These are phyloP conservation scores for Umbelopsis vinacea DNA, from an alignment of 192 early-diverging fungal genomes.

Conservation along the genomic window DNA sequence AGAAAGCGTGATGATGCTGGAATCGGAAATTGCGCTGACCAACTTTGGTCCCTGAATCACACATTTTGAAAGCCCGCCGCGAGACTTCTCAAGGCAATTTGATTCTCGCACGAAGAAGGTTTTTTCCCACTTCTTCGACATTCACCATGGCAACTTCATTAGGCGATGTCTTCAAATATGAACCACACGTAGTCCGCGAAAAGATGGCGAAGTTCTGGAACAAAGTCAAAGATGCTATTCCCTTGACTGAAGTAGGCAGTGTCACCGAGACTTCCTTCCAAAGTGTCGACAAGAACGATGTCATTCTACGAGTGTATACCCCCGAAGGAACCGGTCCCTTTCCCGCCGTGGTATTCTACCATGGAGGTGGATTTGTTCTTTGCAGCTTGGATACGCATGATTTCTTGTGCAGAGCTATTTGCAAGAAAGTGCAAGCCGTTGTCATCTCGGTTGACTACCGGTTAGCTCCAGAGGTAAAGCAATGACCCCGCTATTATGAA, in stretches of 20 bases:
- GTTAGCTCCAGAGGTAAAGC: background rate
- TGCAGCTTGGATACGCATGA: background rate
- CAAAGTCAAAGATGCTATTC: background rate
- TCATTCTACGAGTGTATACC: background rate
- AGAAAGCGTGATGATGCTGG: too few species aligned
- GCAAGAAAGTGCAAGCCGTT: background rate
- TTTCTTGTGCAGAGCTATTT: background rate
- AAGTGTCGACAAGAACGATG: background rate
- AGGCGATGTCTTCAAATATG: background rate
- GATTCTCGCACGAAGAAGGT: too few species aligned
- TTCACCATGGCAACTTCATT: background rate
- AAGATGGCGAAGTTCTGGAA: constrained; percentile 5
- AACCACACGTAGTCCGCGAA: background rate
- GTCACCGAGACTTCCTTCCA: constrained; percentile 1
- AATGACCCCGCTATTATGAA: too few species aligned
- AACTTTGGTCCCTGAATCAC: too few species aligned
- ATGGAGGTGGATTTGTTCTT: constrained; percentile 11
- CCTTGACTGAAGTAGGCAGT: constrained; percentile 6
- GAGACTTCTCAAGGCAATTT: too few species aligned
- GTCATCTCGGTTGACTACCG: constrained; percentile 5
- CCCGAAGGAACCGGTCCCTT: background rate
- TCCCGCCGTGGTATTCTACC: background rate
- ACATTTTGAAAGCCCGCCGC: too few species aligned
- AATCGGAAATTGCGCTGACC: too few species aligned
- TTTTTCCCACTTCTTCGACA: too few species aligned